Evolutionary conservation across 805 yeast genomes (phyloP), one percentile per base, ranked within the genome.

Genomic region (Nakazawaea wyomingensis): DNA sequence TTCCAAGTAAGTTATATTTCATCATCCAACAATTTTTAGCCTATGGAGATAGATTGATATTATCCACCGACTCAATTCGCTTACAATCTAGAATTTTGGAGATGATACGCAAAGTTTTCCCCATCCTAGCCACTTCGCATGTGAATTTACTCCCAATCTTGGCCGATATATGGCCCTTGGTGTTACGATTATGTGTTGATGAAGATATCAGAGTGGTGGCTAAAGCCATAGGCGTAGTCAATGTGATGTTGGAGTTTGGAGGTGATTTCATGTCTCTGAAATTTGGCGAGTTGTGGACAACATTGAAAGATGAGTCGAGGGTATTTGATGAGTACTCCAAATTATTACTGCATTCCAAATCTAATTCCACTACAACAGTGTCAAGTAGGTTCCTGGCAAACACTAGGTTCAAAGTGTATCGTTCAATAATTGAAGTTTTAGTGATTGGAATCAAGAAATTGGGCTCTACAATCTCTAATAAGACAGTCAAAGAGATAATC

Each of bases 21-120:
- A 63, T 81, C 2, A 61, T 85, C 1, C 75, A 79, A 34, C 76
- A 76, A 43, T 78, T 91, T 3, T 67, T 79, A 41, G 72, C 68
- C 5, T 86, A 88, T 56, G 82, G 91, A 5, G 84, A 85, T 42
- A 65, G 86, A 45, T 68, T 77, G 22, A 39, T 44, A 11, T 41
- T 76, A 27, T 61, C 87, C 29, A 78, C 86, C 2, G 93, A 85
- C 52, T 82, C 95, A 0, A 59, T 71, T 2, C 61, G 69, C 3
- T 59, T 91, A 24, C 72, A 76, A 34, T 56, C 73, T 3, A 81
- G 78, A 46, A 71, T 88, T 5, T 57, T 90, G 42, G 65, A 61
- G 26, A 69, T 85, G 1, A 56, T 74, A 16, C 51, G 59, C 5
- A 57, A 63, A 14, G 59, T 71, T 0, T 46, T 78, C 3, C 83